These are phyloP conservation scores for Plectosphaerella sp. DNA, from an alignment of 2,329 filamentous ascomycete species.

Conservation along the genomic window DNA sequence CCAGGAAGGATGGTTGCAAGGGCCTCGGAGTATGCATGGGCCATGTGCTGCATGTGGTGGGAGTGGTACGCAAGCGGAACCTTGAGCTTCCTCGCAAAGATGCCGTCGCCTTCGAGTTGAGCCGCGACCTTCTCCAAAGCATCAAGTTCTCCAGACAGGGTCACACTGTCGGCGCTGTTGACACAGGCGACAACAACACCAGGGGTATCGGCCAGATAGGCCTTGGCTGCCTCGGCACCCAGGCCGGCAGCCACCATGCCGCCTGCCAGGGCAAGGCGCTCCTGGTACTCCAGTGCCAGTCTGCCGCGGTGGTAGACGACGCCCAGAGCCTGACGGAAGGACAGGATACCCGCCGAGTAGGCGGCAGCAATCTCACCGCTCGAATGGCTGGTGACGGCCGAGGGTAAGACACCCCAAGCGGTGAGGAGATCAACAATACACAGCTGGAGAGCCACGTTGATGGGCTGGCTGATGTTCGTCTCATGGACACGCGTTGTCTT, in stretches of 20 bases:
- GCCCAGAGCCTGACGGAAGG: constrained; percentile 27
- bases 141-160: constrained; percentile 16
- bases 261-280: constrained; percentile 10
- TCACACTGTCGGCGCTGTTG: constrained; percentile 23
- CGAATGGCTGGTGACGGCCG: constrained; percentile 35
- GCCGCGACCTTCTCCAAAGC: constrained; percentile 19
- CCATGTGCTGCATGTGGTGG: constrained; percentile 14
- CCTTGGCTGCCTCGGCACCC: constrained; percentile 19
- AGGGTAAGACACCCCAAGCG: constrained; percentile 22
- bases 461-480: constrained; percentile 22
- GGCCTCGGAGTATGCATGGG: neutral
- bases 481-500: constrained; percentile 11
- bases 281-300: constrained; percentile 5
- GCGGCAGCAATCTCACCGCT: constrained; percentile 40
- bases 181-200: constrained; percentile 22
- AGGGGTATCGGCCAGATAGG: constrained; percentile 15
- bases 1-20: neutral
- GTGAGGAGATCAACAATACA: constrained; percentile 33
- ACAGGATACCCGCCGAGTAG: constrained; percentile 31
- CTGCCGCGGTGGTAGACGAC: constrained; percentile 34
- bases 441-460: constrained; percentile 31
- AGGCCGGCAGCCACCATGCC: constrained; percentile 36
- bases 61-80: constrained; percentile 40
- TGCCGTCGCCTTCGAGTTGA: constrained; percentile 23
- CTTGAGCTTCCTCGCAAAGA: constrained; percentile 25